These are phyloP conservation scores for Backusella tarrabulga DNA, from an alignment of 192 early-diverging fungal genomes.

Conservation along the genomic window DNA sequence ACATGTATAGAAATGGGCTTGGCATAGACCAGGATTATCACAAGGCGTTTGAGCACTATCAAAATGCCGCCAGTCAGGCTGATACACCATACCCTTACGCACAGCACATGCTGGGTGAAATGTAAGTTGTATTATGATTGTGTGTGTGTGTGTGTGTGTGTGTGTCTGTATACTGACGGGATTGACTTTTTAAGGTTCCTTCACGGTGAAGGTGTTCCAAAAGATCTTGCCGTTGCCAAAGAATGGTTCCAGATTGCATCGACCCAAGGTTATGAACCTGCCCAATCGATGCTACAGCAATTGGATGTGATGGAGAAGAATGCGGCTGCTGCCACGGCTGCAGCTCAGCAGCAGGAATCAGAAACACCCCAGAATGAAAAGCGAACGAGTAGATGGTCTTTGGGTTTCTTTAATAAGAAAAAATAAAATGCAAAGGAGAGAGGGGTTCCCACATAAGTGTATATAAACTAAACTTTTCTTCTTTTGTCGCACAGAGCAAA, in stretches of 20 bases:
- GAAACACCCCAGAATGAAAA: background rate
- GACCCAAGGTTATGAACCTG: conserved; percentile 31
- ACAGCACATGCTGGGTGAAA: conserved; percentile 32
- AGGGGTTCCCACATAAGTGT: background rate
- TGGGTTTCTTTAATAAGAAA: conserved; percentile 26
- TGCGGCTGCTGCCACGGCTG: background rate
- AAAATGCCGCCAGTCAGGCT: conserved; percentile 32
- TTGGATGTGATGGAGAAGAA: background rate
- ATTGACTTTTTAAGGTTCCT: conserved; percentile 11
- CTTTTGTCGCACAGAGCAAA: background rate
- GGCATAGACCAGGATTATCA: conserved; percentile 33
- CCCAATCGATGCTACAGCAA: conserved; percentile 17
- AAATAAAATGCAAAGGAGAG: conserved; percentile 8
- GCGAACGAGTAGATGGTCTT: conserved; percentile 23
- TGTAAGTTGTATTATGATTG: conserved; percentile 8
- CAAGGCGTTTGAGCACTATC: conserved; percentile 33
- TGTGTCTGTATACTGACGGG: background rate
- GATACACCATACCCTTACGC: conserved; percentile 25
- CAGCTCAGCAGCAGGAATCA: background rate
- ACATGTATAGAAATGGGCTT: conserved; percentile 38
- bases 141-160: background rate
- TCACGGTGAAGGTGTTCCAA: conserved; percentile 34
- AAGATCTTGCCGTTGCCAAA: conserved; percentile 28
- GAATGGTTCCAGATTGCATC: conserved; percentile 34
- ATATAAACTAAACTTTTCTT: background rate